phyloP scores from a whole-genome alignment of 306 rosid species.

The cucumber (Cucumis sativus) region Cucumber_9930_V3 NC_026658.2:452501-453000 shows the following conservation, averaged over 20 bases:
- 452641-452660: background rate
- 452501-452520: background rate
- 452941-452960: background rate
- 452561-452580: background rate
- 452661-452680: background rate
- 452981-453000: background rate
- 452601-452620: background rate
- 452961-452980: background rate
- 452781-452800: background rate
- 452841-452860: slow-evolving; percentile 21
- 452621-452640: background rate
- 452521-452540: background rate
- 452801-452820: background rate
- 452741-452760: background rate
- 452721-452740: background rate
- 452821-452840: background rate
- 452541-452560: background rate
- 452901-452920: background rate
- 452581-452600: background rate
- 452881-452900: background rate
- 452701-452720: background rate
- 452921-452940: too few species aligned
- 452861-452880: slow-evolving; percentile 35
- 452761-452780: background rate
- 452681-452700: background rate